A percentile compares a stretch with the other conserved stretches of the same genome.
These are phyloP conservation scores for Nicotiana otophora DNA, from an alignment of 257 asterid species.

Conservation along the genomic window DNA sequence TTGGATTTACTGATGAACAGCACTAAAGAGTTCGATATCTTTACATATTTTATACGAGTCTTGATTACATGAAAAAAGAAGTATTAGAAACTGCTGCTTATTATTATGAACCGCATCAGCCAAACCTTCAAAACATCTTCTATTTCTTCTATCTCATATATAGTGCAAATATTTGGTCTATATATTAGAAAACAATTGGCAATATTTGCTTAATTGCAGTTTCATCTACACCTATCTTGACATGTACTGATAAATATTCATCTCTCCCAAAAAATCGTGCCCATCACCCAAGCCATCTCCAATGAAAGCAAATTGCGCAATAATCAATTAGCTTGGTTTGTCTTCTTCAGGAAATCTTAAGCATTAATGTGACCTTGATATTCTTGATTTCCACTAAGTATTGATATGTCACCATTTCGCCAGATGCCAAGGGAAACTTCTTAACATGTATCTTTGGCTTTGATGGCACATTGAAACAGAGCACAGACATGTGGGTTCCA, in stretches of 20 bases:
- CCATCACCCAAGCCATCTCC: background rate
- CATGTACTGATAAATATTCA: background rate
- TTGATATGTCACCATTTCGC: background rate
- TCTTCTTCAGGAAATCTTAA: background rate
- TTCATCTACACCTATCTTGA: constrained; percentile 1
- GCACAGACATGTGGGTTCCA: constrained; percentile 88
- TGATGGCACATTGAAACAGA: constrained; percentile 40
- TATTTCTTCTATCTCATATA: background rate
- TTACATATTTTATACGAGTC: too few species aligned
- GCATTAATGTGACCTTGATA: background rate
- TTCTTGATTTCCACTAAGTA: background rate
- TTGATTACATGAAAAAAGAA: too few species aligned
- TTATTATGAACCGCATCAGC: too few species aligned
- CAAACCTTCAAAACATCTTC: too few species aligned
- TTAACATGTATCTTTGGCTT: constrained; percentile 8
- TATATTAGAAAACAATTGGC: background rate
- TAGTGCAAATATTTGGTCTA: background rate
- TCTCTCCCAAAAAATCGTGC: background rate
- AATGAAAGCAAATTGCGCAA: background rate
- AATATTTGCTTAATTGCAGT: background rate
- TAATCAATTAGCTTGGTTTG: constrained; percentile 7
- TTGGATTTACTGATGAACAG: too few species aligned
- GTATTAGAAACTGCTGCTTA: too few species aligned
- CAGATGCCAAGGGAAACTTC: background rate
- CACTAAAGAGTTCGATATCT: too few species aligned